Conservation (phyloP, 331 rosid species). For the Spiraea crenata region DNA sequence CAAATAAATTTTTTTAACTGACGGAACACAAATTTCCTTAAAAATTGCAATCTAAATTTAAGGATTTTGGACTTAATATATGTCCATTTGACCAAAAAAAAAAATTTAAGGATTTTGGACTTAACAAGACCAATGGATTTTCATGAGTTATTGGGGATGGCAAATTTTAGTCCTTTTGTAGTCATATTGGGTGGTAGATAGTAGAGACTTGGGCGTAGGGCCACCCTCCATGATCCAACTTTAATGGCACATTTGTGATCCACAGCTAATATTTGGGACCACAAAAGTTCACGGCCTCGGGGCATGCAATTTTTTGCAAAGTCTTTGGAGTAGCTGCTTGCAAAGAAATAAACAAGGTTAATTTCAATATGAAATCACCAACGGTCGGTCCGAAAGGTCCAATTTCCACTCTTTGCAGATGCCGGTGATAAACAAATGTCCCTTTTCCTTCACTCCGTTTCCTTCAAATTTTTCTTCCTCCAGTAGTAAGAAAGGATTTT, state of each 20-base stretch:
- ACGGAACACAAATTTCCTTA: no score
- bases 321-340: conserved; percentile 8
- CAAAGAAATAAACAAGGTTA: not conserved
- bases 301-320: not conserved
- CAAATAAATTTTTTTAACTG: no score
- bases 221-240: conserved; percentile 22
- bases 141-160: no score
- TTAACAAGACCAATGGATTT: no score
- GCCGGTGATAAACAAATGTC: conserved; percentile 14
- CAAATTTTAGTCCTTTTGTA: conserved; percentile 12
- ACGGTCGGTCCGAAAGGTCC: conserved; percentile 1
- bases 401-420: conserved; percentile 1
- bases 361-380: not conserved
- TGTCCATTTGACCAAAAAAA: no score
- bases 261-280: conserved; percentile 47
- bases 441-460: not conserved
- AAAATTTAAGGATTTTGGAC: no score
- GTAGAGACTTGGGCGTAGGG: not conserved
- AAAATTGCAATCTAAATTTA: no score
- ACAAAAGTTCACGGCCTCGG: conserved; percentile 7
- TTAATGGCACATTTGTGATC: conserved; percentile 29
- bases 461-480: no score
- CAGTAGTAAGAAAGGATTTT: no score
- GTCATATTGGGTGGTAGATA: conserved; percentile 16
- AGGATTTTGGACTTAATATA: no score